phyloP scores from a whole-genome alignment of 495 filamentous ascomycete species.

The Podospora bellae-mahoneyi region DNA sequence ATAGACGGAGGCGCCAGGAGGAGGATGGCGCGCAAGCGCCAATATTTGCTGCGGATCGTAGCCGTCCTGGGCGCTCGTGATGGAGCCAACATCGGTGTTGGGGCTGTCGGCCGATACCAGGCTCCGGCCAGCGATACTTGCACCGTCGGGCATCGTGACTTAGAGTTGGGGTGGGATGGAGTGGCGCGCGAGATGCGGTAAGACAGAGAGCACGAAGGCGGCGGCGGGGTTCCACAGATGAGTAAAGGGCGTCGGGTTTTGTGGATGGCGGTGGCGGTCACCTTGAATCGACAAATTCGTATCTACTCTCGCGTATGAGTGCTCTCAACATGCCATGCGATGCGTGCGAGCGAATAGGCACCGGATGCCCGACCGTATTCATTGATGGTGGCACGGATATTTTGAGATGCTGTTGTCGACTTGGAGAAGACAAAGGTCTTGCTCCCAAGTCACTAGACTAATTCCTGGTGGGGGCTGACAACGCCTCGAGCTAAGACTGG shows the following conservation, averaged over 20 bases:
- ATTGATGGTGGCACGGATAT: constrained; percentile 2
- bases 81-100: constrained; percentile 16
- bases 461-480: background rate
- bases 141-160: constrained; percentile 21
- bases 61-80: constrained; percentile 23
- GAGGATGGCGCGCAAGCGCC: constrained; percentile 61
- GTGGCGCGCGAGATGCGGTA: background rate
- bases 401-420: background rate
- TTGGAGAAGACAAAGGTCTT: constrained; percentile 3
- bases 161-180: background rate
- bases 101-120: constrained; percentile 19
- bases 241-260: background rate
- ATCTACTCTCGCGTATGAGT: background rate
- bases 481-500: constrained; percentile 4
- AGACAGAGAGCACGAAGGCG: background rate
- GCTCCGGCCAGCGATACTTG: constrained; percentile 9
- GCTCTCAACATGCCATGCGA: constrained; percentile 3
- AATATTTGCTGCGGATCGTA: constrained; percentile 60
- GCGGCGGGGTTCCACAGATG: background rate
- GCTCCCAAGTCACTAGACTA: background rate
- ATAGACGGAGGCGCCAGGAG: constrained; percentile 58
- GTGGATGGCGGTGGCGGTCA: background rate
- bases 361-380: background rate
- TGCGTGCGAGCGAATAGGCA: background rate
- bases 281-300: constrained; percentile 3